Conservation (phyloP, 2,329 filamentous ascomycete species). For the Trichophyton benhamiae region DNA sequence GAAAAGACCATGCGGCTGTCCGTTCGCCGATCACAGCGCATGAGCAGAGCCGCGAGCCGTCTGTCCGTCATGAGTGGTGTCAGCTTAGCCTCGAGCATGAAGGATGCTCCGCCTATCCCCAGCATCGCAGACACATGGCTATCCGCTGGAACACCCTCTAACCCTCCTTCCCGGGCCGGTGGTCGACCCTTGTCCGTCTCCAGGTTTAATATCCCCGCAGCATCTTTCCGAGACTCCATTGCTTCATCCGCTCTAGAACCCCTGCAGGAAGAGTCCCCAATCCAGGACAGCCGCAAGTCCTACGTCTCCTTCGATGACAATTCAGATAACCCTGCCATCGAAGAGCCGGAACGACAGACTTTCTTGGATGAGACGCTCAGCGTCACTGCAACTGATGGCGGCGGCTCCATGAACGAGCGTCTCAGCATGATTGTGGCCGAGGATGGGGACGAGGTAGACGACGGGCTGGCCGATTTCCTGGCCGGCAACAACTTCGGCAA, state of each 20-base stretch:
- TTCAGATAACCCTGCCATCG: constrained; percentile 42
- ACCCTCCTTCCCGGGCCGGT: constrained; percentile 36
- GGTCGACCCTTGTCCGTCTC: constrained; percentile 49
- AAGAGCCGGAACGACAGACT: constrained; percentile 51
- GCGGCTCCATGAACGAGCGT: constrained; percentile 66
- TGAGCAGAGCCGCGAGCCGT: constrained; percentile 86
- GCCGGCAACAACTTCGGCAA: constrained; percentile 90
- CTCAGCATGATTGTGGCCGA: constrained; percentile 74
- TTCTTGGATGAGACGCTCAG: constrained; percentile 78
- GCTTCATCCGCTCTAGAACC: constrained; percentile 81
- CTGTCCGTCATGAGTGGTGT: constrained; percentile 88
- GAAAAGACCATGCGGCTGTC: constrained; percentile 91
- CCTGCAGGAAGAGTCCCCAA: constrained; percentile 76
- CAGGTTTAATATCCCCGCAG: constrained; percentile 45
- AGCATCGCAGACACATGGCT: constrained; percentile 94
- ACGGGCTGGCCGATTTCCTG: constrained; percentile 79
- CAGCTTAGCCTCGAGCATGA: constrained; percentile 82
- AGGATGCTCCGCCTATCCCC: constrained; percentile 86
- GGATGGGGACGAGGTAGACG: constrained; percentile 83
- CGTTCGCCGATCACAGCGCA: constrained; percentile 73
- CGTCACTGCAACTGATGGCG: constrained; percentile 46
- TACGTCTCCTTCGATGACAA: constrained; percentile 62
- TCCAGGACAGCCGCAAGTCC: constrained; percentile 82
- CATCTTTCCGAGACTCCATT: constrained; percentile 71
- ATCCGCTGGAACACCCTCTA: constrained; percentile 35